These are phyloP conservation scores for Xanthoconium purpureum DNA, from an alignment of 768 basidiomycete genomes.

Conservation along the genomic window DNA sequence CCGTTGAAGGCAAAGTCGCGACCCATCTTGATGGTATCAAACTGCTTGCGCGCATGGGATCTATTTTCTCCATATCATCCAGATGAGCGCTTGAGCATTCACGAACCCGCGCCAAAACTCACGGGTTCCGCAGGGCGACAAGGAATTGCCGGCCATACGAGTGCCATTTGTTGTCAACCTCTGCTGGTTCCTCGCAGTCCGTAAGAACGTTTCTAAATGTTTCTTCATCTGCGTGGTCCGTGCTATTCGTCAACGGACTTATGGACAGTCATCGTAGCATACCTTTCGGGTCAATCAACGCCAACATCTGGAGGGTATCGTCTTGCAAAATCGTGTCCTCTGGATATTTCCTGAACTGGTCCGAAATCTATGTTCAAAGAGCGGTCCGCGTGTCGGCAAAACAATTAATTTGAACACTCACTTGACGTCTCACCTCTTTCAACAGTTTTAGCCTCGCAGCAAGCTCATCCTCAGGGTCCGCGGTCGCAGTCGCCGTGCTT, in stretches of 20 bases:
- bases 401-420: slow-evolving; percentile 3
- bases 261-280: background rate
- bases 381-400: background rate
- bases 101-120: slow-evolving; percentile 1
- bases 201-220: slow-evolving; percentile 10
- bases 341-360: background rate
- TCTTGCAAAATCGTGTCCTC: slow-evolving; percentile 20
- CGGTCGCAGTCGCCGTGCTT: background rate
- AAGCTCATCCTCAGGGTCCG: slow-evolving; percentile 15
- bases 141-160: slow-evolving; percentile 21
- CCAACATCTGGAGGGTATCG: slow-evolving; percentile 25
- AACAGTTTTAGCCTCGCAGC: slow-evolving; percentile 12
- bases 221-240: slow-evolving; percentile 11
- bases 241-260: background rate
- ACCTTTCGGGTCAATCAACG: slow-evolving; percentile 21
- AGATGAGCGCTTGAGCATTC: background rate
- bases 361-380: slow-evolving; percentile 17
- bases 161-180: slow-evolving; percentile 18
- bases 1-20: slow-evolving; percentile 33
- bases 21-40: slow-evolving; percentile 28
- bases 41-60: slow-evolving; percentile 1
- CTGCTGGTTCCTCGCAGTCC: slow-evolving; percentile 17
- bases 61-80: background rate
- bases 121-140: slow-evolving; percentile 15
- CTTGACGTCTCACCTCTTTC: slow-evolving; percentile 19